Percentiles rank a stretch among this genome's conserved stretches.
These are phyloP conservation scores for Trapa bicornis DNA, from an alignment of 345 rosid species.

Conservation along the genomic window DNA sequence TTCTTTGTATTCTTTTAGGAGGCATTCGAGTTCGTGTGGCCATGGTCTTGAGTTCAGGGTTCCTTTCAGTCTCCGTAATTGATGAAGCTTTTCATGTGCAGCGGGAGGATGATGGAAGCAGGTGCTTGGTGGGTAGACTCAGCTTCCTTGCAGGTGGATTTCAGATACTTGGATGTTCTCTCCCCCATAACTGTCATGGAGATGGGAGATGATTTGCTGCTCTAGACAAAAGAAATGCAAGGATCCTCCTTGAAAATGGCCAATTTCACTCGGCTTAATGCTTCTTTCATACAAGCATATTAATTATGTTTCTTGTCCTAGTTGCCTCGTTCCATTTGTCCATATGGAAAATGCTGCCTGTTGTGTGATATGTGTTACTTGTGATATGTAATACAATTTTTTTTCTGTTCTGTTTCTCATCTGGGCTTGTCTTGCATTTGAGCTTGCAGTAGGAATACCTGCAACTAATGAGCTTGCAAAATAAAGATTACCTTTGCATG, in stretches of 20 bases:
- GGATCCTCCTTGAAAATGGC: constrained; percentile 13
- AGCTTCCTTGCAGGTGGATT: not conserved
- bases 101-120: too few relatives aligned
- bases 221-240: not conserved
- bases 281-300: constrained; percentile 35
- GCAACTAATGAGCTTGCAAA: too few relatives aligned
- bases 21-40: constrained; percentile 17
- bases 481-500: too few relatives aligned
- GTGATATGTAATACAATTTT: not conserved
- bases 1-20: constrained; percentile 51
- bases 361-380: not conserved
- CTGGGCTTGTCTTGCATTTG: too few relatives aligned
- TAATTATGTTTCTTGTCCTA: constrained; percentile 38
- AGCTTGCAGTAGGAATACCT: too few relatives aligned
- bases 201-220: too few relatives aligned
- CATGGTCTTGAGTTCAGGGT: not conserved
- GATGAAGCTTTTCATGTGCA: not conserved
- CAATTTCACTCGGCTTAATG: constrained; percentile 25
- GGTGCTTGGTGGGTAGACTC: not conserved
- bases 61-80: not conserved
- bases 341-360: constrained; percentile 29
- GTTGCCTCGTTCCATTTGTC: constrained; percentile 31
- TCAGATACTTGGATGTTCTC: too few relatives aligned
- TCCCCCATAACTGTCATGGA: too few relatives aligned
- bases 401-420: too few relatives aligned